Base-by-base conservation (phyloP, 192 early-diverging fungal species). In the Backusella parvicylindrica region DNA sequence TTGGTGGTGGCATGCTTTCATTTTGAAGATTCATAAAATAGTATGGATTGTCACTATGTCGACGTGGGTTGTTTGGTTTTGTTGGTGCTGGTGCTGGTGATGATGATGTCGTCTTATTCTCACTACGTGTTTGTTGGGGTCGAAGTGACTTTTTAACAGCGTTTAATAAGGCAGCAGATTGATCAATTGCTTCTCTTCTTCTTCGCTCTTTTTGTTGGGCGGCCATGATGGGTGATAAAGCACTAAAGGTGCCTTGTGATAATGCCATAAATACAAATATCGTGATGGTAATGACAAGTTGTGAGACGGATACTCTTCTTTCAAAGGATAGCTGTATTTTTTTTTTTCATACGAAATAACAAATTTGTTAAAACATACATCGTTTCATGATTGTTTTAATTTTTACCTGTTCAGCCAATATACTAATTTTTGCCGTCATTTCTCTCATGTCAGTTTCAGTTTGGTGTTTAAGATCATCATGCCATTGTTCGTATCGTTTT, bases 401-500 rank as follows among this genome's bases (percentile, higher is more conserved):
- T 36, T 31, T 7, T 49, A 82, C 85, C 76, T 87, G 83, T 28
- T 83, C 77, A 13, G 82, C 78, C 69, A 87, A 75, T 2, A 85
- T 40, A 68, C 83, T 78, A 26, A 87, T 75, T 60, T 85, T 84
- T 9, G 76, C 64, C 1, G 80, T 75, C 32, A 87, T 64, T 47
- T 84, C 81, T 40, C 70, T 66, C n/a, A 85, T 72, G 13, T 84
- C 82, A 21, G 76, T 73, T 21, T 80, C 76, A 3, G 74, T 79
- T 68, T 82, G 83, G 32, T 76, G 71, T 32, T 82, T 80, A 12
- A 82, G 70, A 13, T 81, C 76, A n/a, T 83, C 86, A 18, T 81
- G 81, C 3, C 81, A 68, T 49, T 83, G 80, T 53, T 87, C 86
- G 43, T 87, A 87, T 53, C 81, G 83, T n/a, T 82, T 70, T 56